Evolutionary conservation across 306 rosid genomes (phyloP).

Genomic region (Astragalus membranaceus): DNA sequence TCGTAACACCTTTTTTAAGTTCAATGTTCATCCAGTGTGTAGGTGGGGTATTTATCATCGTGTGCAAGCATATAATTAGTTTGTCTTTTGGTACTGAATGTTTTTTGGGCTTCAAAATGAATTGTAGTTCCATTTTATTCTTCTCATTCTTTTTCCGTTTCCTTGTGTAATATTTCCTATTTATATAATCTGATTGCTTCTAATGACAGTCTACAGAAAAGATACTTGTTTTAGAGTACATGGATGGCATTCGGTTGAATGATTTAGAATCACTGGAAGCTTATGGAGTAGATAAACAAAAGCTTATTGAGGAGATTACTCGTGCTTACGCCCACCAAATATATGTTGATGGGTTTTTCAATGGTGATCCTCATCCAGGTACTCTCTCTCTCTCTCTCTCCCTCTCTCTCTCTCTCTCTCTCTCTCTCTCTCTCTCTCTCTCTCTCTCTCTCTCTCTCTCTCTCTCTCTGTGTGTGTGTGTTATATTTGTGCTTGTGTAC

Average conservation of each 20-base stretch:
- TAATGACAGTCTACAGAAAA: conserved; percentile 75
- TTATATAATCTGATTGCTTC: conserved; percentile 25
- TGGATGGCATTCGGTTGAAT: conserved; percentile 97
- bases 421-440: no score
- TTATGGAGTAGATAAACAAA: conserved; percentile 78
- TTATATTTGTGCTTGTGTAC: not conserved
- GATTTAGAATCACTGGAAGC: conserved; percentile 70
- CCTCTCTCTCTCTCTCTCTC: not conserved
- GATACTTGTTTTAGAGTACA: conserved; percentile 81
- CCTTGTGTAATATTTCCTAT: conserved; percentile 18
- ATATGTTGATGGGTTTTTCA: conserved; percentile 93
- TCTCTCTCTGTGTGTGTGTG: not conserved
- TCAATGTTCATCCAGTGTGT: not conserved
- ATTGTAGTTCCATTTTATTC: not conserved
- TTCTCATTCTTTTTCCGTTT: not conserved
- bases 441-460: not conserved
- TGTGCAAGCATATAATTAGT: not conserved
- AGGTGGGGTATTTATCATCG: conserved; percentile 8
- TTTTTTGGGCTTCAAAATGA: not conserved
- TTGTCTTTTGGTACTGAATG: not conserved
- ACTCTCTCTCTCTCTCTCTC: conserved; percentile 9
- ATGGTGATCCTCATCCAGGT: conserved; percentile 99
- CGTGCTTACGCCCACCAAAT: conserved; percentile 98
- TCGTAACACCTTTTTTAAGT: not conserved
- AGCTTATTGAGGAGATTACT: conserved; percentile 87